A percentile compares a stretch with the other conserved stretches of the same genome.
Evolutionary conservation across 345 rosid genomes (phyloP).

Genomic region (Brassica rapa): DNA sequence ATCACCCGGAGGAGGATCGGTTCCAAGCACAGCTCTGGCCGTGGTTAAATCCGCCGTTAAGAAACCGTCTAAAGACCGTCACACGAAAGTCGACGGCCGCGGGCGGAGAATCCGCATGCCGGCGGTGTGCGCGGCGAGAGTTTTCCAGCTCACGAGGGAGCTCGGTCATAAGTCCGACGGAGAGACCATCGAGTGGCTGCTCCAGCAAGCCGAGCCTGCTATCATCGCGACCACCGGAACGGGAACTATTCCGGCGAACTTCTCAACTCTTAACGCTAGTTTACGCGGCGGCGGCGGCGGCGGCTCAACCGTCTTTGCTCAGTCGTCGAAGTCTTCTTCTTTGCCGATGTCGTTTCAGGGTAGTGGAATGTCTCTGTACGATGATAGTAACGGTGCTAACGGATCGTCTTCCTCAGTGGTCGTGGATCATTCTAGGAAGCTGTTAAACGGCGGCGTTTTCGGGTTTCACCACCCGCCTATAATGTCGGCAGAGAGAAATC

Average conservation of each 20-base stretch:
- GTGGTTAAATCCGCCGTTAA: conserved; percentile 47
- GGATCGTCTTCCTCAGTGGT: conserved; percentile 25
- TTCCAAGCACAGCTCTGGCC: conserved; percentile 39
- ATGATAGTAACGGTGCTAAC: conserved; percentile 32
- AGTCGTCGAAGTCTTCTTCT: conserved; percentile 59
- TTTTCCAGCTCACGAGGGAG: conserved; percentile 75
- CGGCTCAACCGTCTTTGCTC: conserved; percentile 49
- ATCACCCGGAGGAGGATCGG: conserved; percentile 42
- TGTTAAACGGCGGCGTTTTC: conserved; percentile 40
- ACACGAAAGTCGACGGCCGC: conserved; percentile 85
- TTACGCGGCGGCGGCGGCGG: conserved; percentile 73
- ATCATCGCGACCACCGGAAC: conserved; percentile 78
- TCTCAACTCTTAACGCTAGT: conserved; percentile 70
- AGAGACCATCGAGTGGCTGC: conserved; percentile 82
- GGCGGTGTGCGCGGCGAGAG: conserved; percentile 80
- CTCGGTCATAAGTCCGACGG: conserved; percentile 84
- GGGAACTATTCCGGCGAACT: conserved; percentile 87
- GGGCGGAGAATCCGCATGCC: conserved; percentile 91
- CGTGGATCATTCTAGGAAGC: conserved; percentile 41
- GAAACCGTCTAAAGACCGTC: conserved; percentile 73
- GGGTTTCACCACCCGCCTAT: conserved; percentile 61
- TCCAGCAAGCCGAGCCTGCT: conserved; percentile 81
- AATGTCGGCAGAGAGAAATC: conserved; percentile 45
- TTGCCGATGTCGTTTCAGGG: conserved; percentile 59
- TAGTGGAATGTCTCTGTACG: conserved; percentile 53